Evolutionary conservation across 768 basidiomycete genomes (phyloP).

Genomic region (Kwoniella sp.): DNA sequence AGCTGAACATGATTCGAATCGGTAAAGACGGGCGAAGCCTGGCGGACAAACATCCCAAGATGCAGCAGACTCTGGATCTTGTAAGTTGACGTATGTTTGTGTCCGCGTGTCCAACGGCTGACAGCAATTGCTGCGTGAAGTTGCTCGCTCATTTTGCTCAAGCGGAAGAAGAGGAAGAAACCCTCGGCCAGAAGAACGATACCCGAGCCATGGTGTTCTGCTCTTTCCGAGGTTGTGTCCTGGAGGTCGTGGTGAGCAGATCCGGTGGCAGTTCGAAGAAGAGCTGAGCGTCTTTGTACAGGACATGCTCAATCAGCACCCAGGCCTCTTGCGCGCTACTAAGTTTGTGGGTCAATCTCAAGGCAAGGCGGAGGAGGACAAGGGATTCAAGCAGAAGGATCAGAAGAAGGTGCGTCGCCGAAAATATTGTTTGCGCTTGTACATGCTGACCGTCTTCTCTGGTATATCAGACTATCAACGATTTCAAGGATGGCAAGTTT

Average conservation of each 20-base stretch:
- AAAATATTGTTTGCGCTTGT: neutral
- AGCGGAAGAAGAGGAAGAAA: constrained; percentile 43
- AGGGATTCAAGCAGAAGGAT: constrained; percentile 83
- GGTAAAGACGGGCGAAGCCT: constrained; percentile 50
- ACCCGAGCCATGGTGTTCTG: constrained; percentile 93
- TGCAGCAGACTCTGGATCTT: constrained; percentile 72
- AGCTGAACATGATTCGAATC: constrained; percentile 52
- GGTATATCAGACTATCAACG: constrained; percentile 64
- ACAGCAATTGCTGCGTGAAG: neutral
- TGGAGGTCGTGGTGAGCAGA: constrained; percentile 67
- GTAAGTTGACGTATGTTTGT: constrained; percentile 46
- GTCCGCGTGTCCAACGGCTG: neutral
- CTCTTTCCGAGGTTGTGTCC: constrained; percentile 81
- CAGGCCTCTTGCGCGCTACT: constrained; percentile 72
- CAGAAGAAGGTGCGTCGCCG: constrained; percentile 69
- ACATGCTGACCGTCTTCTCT: neutral
- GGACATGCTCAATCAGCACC: constrained; percentile 67
- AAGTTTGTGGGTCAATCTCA: constrained; percentile 77
- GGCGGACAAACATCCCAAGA: constrained; percentile 71
- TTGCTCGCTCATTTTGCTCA: constrained; percentile 70
- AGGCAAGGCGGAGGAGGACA: constrained; percentile 73
- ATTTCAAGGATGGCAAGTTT: constrained; percentile 79
- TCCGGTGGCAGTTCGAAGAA: neutral
- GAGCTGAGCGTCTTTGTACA: neutral
- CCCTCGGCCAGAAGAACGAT: constrained; percentile 36